Base-by-base conservation (phyloP, 1,284 basidiomycete genomes). In the Neotropicomus parvogracilis region DNA sequence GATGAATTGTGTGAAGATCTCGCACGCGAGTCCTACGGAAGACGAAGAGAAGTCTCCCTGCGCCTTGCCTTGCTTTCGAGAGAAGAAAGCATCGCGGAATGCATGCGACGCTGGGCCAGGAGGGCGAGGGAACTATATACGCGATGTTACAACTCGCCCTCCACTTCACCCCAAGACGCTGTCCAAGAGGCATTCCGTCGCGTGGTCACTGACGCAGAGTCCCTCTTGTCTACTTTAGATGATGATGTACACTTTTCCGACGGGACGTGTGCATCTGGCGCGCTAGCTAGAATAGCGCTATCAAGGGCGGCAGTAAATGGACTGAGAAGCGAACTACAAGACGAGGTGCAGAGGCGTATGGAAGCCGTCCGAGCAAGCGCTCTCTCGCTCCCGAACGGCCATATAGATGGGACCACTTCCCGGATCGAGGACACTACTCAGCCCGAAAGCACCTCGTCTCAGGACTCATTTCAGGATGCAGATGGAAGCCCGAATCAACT, bases 1-100 rank as follows among this genome's bases (percentile, higher is more conserved):
- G 88, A 92, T 57, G 85, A 89, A 46, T 71, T 91, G 2, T 81
- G 81, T 0, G 81, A 83, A 44, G 85, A 90, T 41, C 72, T 89
- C 40, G 76, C 82, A 19, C 79, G 85, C 20, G 91, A 92, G 63
- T 73, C 79, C 0, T 88, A 82, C 46, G 89, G 88, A 3, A 75
- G 90, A 11, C 71, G 91, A 17, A 70, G 87, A 38, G 91, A 94
- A 62, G 77, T 90, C 2, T 74, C 77, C 0, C 61, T 91, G 28
- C 70, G 90, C 6, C 75, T 94, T 6, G 77, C 79, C 9, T 73
- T 89, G 58, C 71, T 88, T 2, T 74, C 76, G 1, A 69, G 83
- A 20, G 89, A 92, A 60, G 89, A 91, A 62, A 68, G 71, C 29
- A 57, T 85, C 0, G 68, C 73, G 6, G 82, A 83, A 57, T 73